Base-by-base conservation (phyloP, 768 basidiomycete species). In the Myochromella boudieri region DNA sequence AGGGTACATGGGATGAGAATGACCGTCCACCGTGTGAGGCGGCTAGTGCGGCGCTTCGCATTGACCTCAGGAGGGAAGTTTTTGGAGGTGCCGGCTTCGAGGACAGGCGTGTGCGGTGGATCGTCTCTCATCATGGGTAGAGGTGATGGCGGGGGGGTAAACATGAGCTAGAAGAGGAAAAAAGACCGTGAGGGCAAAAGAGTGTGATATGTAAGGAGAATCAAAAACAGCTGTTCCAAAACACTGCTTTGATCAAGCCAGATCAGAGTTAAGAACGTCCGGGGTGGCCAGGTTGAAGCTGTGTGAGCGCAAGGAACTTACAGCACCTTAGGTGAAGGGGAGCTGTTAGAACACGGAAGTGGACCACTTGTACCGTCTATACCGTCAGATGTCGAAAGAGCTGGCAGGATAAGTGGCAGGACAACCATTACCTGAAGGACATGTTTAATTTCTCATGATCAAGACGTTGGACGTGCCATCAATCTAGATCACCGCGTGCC, bases 1-100 rank as follows among this genome's bases (percentile, higher is more conserved):
- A 89, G 71, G 5, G 70, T 53, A 8, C 83, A 52, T 2, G 86
- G 86, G 2, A 85, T 69, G 26, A 82, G 51, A 32, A 87, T 44
- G 44, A 82, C 72, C 1, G 78, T 69, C 76, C 75, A 79, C 59
- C 67, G 65, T 43, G 71, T 68, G 42, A 71, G 64, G 18, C 78
- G 70, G 33, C 69, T 73, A 25, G 62, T 71, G 37, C 66, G 68
- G 49, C 66, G 72, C 63, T 81, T 83, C 46, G 18, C 28, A 28
- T 40, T 22, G 37, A 38, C 36, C 18, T 21, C 1, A 36, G 25
- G 44, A 36, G 48, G 31, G 21, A 46, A 38, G 18, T 29, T 38
- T 43, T 43, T 48, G 18, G 29, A n/a, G 37, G 45, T 37, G 33
- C 49, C 44, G 26, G 33, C 18, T 48, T 52, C 48, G 5, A 50